Conservation (phyloP, 345 rosid species). For the Euphorbia pulcherrima region DNA sequence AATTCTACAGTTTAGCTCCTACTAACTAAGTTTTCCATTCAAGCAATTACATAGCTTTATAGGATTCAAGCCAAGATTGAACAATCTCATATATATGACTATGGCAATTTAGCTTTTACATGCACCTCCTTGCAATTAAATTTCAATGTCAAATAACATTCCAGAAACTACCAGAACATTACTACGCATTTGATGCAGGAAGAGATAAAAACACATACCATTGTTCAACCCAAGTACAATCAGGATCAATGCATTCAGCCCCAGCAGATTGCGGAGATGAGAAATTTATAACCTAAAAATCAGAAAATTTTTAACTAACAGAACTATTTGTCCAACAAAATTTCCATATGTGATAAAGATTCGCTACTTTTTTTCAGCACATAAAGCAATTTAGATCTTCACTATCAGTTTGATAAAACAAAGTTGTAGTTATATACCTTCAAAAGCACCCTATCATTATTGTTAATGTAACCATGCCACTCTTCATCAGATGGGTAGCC, state of each 20-base stretch:
- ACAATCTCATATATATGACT: neutral
- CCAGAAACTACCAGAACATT: neutral
- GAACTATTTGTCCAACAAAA: neutral
- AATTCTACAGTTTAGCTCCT: neutral
- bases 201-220: slow-evolving; percentile 43
- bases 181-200: neutral
- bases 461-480: slow-evolving; percentile 96
- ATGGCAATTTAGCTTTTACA: too few relatives aligned
- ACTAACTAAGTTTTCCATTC: neutral
- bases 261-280: slow-evolving; percentile 83
- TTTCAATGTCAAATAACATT: neutral
- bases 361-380: neutral
- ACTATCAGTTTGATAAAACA: too few relatives aligned
- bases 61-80: too few relatives aligned
- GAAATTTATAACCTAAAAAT: slow-evolving; percentile 60
- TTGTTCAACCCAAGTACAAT: slow-evolving; percentile 90
- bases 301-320: neutral
- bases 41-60: too few relatives aligned
- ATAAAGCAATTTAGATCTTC: too few relatives aligned
- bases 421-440: slow-evolving; percentile 43
- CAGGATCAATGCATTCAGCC: slow-evolving; percentile 75
- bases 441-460: slow-evolving; percentile 82
- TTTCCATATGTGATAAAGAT: neutral
- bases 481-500: slow-evolving; percentile 91
- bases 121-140: neutral